A percentile compares a stretch with the other conserved stretches of the same genome.
These are phyloP conservation scores for Alternaria rosae DNA, from an alignment of 2,329 filamentous ascomycete genomes.

Conservation along the genomic window DNA sequence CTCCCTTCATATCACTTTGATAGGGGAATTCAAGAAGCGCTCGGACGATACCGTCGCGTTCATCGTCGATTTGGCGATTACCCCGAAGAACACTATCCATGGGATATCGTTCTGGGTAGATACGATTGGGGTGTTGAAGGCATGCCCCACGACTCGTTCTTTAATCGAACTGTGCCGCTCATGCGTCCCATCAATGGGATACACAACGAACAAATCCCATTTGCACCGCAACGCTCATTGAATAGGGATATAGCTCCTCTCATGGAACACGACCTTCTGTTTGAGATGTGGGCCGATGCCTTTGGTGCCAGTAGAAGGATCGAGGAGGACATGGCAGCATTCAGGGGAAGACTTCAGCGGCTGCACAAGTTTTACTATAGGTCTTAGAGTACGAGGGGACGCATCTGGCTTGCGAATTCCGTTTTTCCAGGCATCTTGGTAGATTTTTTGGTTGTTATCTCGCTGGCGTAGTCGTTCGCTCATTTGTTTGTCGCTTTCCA, in stretches of 20 bases:
- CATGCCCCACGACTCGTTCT: not conserved
- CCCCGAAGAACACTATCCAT: not conserved
- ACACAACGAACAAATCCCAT: not conserved
- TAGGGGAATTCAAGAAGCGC: not conserved
- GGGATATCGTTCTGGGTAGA: not conserved
- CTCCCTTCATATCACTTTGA: not conserved
- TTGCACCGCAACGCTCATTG: not conserved
- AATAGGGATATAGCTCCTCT: not conserved
- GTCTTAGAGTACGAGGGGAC: not conserved
- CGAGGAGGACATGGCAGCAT: not conserved
- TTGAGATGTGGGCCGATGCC: slow-evolving; percentile 1
- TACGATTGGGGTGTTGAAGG: not conserved
- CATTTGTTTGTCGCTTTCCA: not conserved
- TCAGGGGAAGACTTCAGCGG: not conserved
- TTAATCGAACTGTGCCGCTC: not conserved
- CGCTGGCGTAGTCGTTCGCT: not conserved
- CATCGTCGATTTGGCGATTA: too few species aligned
- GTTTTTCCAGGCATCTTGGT: not conserved
- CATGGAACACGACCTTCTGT: not conserved
- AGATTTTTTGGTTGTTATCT: not conserved
- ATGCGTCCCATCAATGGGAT: not conserved
- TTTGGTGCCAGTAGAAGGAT: not conserved
- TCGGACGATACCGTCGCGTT: too few species aligned
- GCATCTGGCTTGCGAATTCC: not conserved
- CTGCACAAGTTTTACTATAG: not conserved